Evolutionary conservation across 1,139 yeast species (phyloP), one percentile per base, ranked within the genome.

Genomic region (Wickerhamomyces sp.): DNA sequence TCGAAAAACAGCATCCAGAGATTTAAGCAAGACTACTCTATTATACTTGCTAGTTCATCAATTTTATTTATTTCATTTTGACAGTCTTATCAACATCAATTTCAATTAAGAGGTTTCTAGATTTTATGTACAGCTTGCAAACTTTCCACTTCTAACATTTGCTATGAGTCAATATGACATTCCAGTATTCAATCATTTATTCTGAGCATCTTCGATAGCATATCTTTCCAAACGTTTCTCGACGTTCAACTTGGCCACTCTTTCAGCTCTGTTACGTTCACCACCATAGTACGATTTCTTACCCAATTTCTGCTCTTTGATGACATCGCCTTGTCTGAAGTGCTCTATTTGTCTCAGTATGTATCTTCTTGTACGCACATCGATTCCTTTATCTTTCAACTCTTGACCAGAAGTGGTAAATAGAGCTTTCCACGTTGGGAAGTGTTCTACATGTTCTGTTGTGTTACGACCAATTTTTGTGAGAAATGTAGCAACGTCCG

Each of bases 321-420:
- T 65, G 15, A 74, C 71, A 42, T 71, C 73, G 39, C 82, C 79
- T 48, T 75, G 70, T 55, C 78, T 74, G 47, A 61, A 70, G 38
- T 71, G 71, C 61, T 61, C 68, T 14, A 57, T 51, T 33, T 62
- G 66, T 5, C 42, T 43, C 44, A 78, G 59, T 51, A 78, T 66
- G 55, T 79, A 81, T 54, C 80, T 72, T 59, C 97, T 73, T 32
- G 81, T 71, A 33, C 78, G 69, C 6, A 78, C 72, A 40, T 86
- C 93, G 31, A 89, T 68, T n/a, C 96, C 97, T 59, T 78, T 69
- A 35, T 74, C 75, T 57, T 86, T 87, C 75, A 89, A 65, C 26
- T 67, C 64, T 37, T 59, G 56, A 4, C 88, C 72, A 13, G 70
- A 56, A 42, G 80, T 68, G 17, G 58, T 58, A 58, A 86, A 77